Evolutionary conservation across 345 rosid genomes (phyloP).

Genomic region (Conringia planisiliqua): DNA sequence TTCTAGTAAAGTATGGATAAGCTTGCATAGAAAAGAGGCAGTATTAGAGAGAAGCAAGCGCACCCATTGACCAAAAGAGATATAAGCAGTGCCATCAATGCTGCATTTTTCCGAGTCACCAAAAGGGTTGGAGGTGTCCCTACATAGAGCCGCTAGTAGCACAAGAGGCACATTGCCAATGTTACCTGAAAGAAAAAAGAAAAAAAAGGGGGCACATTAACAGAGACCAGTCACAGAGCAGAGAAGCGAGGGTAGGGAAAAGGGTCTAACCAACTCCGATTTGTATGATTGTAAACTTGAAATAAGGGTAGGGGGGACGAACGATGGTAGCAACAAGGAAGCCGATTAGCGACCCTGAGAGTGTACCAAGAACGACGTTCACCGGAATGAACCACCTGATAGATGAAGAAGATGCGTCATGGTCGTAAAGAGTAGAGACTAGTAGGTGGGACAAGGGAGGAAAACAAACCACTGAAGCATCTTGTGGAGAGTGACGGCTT

Average conservation of each 20-base stretch:
- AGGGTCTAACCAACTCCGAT: conserved; percentile 75
- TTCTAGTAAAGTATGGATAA: too few species aligned
- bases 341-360: conserved; percentile 83
- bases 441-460: not conserved
- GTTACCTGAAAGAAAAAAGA: conserved; percentile 64
- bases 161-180: conserved; percentile 99
- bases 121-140: conserved; percentile 82
- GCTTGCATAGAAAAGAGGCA: too few species aligned
- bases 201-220: not conserved
- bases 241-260: not conserved
- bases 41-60: not conserved
- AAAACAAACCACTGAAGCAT: conserved; percentile 75
- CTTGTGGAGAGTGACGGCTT: conserved; percentile 78
- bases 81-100: conserved; percentile 91
- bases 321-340: conserved; percentile 54
- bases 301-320: conserved; percentile 92
- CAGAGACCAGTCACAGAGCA: not conserved
- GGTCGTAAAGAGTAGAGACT: too few species aligned
- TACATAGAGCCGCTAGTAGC: conserved; percentile 83
- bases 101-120: conserved; percentile 78
- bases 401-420: not conserved
- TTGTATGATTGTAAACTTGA: conserved; percentile 86
- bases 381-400: conserved; percentile 97
- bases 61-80: conserved; percentile 99
- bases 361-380: conserved; percentile 69